These are phyloP conservation scores for Neltuma alba DNA, from an alignment of 306 rosid genomes.

Conservation along the genomic window DNA sequence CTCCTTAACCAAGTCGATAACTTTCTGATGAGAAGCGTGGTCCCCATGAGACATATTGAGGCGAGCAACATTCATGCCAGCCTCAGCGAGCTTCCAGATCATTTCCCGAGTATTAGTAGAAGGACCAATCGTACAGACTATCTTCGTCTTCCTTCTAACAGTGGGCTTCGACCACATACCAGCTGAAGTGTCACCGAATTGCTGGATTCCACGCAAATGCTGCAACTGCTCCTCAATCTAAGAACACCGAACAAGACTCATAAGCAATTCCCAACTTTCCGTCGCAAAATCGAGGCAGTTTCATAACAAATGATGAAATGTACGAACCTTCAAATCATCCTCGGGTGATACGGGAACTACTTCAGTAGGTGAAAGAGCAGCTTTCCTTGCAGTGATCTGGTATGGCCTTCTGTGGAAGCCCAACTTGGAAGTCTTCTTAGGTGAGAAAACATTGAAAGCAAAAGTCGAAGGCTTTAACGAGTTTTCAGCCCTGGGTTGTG, in stretches of 20 bases:
- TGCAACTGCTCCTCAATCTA: constrained; percentile 67
- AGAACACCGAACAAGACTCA: constrained; percentile 14
- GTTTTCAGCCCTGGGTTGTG: constrained; percentile 46
- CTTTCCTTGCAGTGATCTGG: constrained; percentile 53
- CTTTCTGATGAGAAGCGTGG: constrained; percentile 95
- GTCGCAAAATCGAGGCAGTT: neutral
- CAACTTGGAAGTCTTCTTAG: constrained; percentile 35
- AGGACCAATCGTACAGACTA: constrained; percentile 97
- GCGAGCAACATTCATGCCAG: constrained; percentile 98
- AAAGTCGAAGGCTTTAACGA: constrained; percentile 53
- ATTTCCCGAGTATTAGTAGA: constrained; percentile 88
- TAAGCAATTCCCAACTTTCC: constrained; percentile 4
- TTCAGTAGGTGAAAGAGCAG: constrained; percentile 62
- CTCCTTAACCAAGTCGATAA: constrained; percentile 92
- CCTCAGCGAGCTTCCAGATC: constrained; percentile 98
- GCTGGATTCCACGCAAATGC: constrained; percentile 57
- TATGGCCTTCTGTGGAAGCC: constrained; percentile 20
- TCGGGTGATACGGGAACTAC: constrained; percentile 80
- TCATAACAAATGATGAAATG: neutral
- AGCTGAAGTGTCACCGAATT: constrained; percentile 59
- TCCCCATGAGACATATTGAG: constrained; percentile 98
- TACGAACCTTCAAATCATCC: constrained; percentile 66
- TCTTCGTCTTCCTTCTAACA: constrained; percentile 89
- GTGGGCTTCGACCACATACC: constrained; percentile 87
- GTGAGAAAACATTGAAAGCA: constrained; percentile 40